Base-by-base conservation (phyloP, 2,329 filamentous ascomycete species). In the Tolypocladium album region DNA sequence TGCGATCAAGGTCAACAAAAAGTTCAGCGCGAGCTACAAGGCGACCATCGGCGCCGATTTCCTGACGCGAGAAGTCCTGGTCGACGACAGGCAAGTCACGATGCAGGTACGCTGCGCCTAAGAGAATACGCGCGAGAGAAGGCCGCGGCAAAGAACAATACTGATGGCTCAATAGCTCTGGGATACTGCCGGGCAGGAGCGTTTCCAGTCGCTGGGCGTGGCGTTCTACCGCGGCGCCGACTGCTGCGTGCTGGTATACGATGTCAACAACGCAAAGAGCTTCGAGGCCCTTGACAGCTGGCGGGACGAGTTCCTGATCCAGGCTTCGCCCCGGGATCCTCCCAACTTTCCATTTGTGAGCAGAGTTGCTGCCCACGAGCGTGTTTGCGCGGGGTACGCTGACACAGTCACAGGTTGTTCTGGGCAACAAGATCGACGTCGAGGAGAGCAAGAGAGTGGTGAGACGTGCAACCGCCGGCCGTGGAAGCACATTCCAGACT, bases 21-120 rank as follows among this genome's bases (percentile, higher is more conserved):
- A 99, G 76, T 99, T 99, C 82, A 97, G 92, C 75, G 93, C 92
- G 67, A 97, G 92, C 80, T 99, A 99, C 86, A 99, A 99, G 80
- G 94, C 94, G 62, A 99, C 94, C 55, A 99, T 99, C 74, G 94
- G 94, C 67, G 94, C 94, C 74, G 94, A 99, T 76, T 99, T 99
- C 78, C 82, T 99, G 63, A 99, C 94, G 60, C 95, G 96, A 75
- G 94, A 99, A 79, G 94, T 99, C 47, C 81, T 97, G 65, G 93
- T 99, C 59, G 94, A 97, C 76, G 94, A 97, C 77, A 86, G 93
- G 72, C 85, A 97, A 71, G 94, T 99, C 66, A 99, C 94, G 42
- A 97, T 99, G 92, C 94, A 97, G 88, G 89, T 90, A 82, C 59
- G 74, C 59, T 47, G 63, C 60, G 62, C 36, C 47, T 31, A 43